Conservation (phyloP, 148 eudicot species). For the Cornus controversa region DNA sequence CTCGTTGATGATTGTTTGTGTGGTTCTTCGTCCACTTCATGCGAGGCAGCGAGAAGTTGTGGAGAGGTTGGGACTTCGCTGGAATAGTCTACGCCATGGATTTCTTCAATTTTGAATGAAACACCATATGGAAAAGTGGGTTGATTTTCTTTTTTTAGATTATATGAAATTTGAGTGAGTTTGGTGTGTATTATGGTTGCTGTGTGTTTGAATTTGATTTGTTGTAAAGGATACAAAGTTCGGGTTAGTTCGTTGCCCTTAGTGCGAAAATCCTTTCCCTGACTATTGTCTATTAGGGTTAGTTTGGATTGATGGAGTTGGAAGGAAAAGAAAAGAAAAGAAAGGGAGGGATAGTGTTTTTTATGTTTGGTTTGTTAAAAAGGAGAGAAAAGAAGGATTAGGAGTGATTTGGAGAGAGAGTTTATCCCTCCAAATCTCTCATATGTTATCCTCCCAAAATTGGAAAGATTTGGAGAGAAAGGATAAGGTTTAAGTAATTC, state of each 20-base stretch:
- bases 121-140: neutral
- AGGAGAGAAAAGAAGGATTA: too few species aligned
- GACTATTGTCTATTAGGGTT: conserved; percentile 78
- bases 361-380: too few species aligned
- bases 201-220: neutral
- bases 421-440: too few species aligned
- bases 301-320: too few species aligned
- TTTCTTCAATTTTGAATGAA: neutral
- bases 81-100: conserved; percentile 36
- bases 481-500: too few species aligned
- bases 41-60: conserved; percentile 36
- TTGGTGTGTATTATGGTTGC: neutral
- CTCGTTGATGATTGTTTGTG: conserved; percentile 13
- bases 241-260: conserved; percentile 81
- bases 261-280: conserved; percentile 51
- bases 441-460: too few species aligned
- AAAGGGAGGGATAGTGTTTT: too few species aligned
- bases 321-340: too few species aligned
- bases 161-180: neutral
- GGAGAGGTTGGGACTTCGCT: conserved; percentile 43
- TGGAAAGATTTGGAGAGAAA: too few species aligned
- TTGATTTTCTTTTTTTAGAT: conserved; percentile 3
- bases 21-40: conserved; percentile 31
- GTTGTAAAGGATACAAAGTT: conserved; percentile 39
- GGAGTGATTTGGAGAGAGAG: too few species aligned